Base-by-base conservation (phyloP, 371 early-diverging fungal genomes). In the Dentiscutata heterogama region DNA sequence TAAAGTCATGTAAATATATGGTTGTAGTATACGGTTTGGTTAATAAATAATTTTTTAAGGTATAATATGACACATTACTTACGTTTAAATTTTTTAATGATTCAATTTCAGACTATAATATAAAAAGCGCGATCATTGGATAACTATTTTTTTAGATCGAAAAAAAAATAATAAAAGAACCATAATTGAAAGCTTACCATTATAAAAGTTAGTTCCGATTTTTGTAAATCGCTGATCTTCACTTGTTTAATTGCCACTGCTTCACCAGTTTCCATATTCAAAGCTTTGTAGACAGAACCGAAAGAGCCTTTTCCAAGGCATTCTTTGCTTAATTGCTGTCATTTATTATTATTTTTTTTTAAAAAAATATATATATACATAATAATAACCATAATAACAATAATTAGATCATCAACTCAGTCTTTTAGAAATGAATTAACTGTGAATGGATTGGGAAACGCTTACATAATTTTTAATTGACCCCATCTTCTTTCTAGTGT, bases 241-340 rank as follows among this genome's bases (percentile, higher is more conserved):
- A 95, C 87, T 82, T 94, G 94, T 42, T 97, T 97, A 46, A 97
- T 91, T 0, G 98, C 98, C 10, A 96, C 93, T 84, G 94, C 91
- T 84, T 96, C 93, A 14, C 97, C 98, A 2, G 94, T 96, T 3
- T 91, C 91, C 7, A 95, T 83, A 85, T 97, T 95, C 14, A 98
- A 88, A 2, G 94, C 96, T 50, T 95, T 90, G 84, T 95, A 95
- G 1, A 97, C 98, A 1, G 94, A 86, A 11, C 96, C 98, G 85
- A 96, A 97, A 61, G 96, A 97, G 3, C 98, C 98, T 83, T 94
- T 93, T 3, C 98, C 98, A 35, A 97, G 95, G 80, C 95, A 96
- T 3, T 42, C 42, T 42, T 42, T 42, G 10, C 42, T 42, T 42
- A 42, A 42, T 42, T 42, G 42, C 42, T 42, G 10, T 3, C 42